phyloP scores from a whole-genome alignment of 805 yeast species.

The Zygotorulaspora sp. region DNA sequence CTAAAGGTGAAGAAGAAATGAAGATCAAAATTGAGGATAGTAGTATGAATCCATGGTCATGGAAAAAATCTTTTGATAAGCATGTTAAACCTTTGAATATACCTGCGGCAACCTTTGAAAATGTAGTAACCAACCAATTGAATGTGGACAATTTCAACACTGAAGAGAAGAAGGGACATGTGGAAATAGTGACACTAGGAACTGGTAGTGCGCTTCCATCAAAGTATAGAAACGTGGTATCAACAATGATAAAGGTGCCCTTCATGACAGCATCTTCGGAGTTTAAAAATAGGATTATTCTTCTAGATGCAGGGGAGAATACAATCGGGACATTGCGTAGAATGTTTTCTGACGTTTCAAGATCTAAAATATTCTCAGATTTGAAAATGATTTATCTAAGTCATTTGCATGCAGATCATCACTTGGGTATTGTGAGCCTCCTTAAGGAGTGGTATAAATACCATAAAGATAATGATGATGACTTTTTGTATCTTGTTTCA shows the following conservation, averaged over 20 bases:
- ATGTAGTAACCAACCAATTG: slow-evolving; percentile 30
- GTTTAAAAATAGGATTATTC: slow-evolving; percentile 40
- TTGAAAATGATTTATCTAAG: slow-evolving; percentile 65
- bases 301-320: slow-evolving; percentile 95
- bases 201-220: slow-evolving; percentile 93
- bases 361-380: slow-evolving; percentile 49
- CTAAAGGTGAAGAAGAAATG: slow-evolving; percentile 14
- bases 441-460: slow-evolving; percentile 60
- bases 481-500: slow-evolving; percentile 52
- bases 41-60: slow-evolving; percentile 14
- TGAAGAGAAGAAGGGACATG: slow-evolving; percentile 43
- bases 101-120: slow-evolving; percentile 22
- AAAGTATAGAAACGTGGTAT: slow-evolving; percentile 75
- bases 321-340: slow-evolving; percentile 71
- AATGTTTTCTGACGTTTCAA: slow-evolving; percentile 47
- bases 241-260: slow-evolving; percentile 74
- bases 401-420: slow-evolving; percentile 97
- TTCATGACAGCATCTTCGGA: slow-evolving; percentile 34
- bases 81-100: slow-evolving; percentile 31
- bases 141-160: slow-evolving; percentile 31
- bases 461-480: slow-evolving; percentile 37
- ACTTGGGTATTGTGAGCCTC: slow-evolving; percentile 72
- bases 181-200: slow-evolving; percentile 74
- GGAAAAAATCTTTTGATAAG: slow-evolving; percentile 27
- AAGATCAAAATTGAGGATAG: slow-evolving; percentile 11